Conservation (phyloP, 1,139 yeast genomes). For the Lodderomyces theae region DNA sequence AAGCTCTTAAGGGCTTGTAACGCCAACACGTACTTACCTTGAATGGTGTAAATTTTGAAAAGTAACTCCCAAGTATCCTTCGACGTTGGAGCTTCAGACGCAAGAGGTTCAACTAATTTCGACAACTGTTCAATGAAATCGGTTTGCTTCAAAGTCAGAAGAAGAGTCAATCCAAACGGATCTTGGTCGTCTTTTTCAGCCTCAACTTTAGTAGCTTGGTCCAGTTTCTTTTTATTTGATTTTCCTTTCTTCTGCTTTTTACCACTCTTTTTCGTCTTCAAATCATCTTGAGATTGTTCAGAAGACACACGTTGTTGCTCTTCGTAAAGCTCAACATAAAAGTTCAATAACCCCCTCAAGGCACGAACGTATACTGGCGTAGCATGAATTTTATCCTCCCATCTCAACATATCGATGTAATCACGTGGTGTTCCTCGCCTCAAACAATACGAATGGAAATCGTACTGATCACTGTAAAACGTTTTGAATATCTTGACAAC, state of each 20-base stretch:
- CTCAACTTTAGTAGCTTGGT: slow-evolving; percentile 40
- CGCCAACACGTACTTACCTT: slow-evolving; percentile 48
- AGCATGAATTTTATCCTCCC: slow-evolving; percentile 76
- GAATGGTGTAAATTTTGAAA: slow-evolving; percentile 36
- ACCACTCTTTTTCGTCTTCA: slow-evolving; percentile 23
- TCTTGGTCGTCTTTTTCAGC: slow-evolving; percentile 47
- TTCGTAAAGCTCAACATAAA: slow-evolving; percentile 50
- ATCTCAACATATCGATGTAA: slow-evolving; percentile 66
- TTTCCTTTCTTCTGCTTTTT: slow-evolving; percentile 35
- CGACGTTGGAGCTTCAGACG: slow-evolving; percentile 35
- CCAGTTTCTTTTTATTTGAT: slow-evolving; percentile 35
- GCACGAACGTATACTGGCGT: slow-evolving; percentile 74
- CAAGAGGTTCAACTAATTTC: slow-evolving; percentile 30
- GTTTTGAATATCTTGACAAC: slow-evolving; percentile 66
- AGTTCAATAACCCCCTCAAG: slow-evolving; percentile 58
- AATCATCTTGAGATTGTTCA: slow-evolving; percentile 18
- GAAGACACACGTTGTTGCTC: slow-evolving; percentile 16
- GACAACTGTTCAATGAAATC: slow-evolving; percentile 32
- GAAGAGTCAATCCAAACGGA: slow-evolving; percentile 44
- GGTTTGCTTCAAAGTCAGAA: slow-evolving; percentile 28
- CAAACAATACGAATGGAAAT: slow-evolving; percentile 90
- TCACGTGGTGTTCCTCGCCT: slow-evolving; percentile 89
- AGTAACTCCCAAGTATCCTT: slow-evolving; percentile 36
- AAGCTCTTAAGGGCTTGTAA: slow-evolving; percentile 43
- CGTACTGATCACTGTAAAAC: slow-evolving; percentile 81